phyloP scores from a whole-genome alignment of 352 stramenopile genomes.

The Globisporangium viniferum region DNA sequence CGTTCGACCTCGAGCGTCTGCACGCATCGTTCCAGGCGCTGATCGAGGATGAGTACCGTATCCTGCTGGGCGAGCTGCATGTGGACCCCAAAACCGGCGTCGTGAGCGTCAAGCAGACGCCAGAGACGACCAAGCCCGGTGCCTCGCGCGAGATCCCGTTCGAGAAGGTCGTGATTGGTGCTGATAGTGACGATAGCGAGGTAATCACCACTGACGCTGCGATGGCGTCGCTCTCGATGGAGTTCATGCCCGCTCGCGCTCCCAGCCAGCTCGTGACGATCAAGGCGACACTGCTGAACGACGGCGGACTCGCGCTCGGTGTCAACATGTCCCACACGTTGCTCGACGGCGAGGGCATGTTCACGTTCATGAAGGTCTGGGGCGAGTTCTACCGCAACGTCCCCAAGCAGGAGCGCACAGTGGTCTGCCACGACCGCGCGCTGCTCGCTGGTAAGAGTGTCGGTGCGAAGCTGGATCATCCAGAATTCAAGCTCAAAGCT shows the following conservation, averaged over 20 bases:
- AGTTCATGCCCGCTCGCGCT: slow-evolving; percentile 29
- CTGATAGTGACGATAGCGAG: background rate
- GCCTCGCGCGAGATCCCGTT: slow-evolving; percentile 34
- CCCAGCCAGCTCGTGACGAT: slow-evolving; percentile 26
- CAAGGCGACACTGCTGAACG: slow-evolving; percentile 40
- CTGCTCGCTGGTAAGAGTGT: slow-evolving; percentile 25
- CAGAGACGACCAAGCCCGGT: background rate
- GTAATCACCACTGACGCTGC: slow-evolving; percentile 32
- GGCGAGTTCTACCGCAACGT: slow-evolving; percentile 46
- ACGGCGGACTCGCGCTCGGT: slow-evolving; percentile 47
- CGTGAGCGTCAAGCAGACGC: slow-evolving; percentile 32
- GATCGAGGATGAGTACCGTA: slow-evolving; percentile 44
- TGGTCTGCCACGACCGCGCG: slow-evolving; percentile 39
- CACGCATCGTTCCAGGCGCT: slow-evolving; percentile 29
- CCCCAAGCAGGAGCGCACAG: slow-evolving; percentile 18
- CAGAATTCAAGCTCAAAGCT: slow-evolving; percentile 38
- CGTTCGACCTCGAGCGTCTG: slow-evolving; percentile 42
- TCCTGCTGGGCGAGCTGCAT: slow-evolving; percentile 35
- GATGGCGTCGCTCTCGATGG: slow-evolving; percentile 24
- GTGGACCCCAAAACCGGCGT: slow-evolving; percentile 26
- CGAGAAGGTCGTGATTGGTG: slow-evolving; percentile 16
- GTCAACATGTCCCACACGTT: slow-evolving; percentile 42
- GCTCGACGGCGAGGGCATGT: slow-evolving; percentile 47
- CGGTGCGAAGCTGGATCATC: slow-evolving; percentile 26
- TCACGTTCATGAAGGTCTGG: slow-evolving; percentile 67